Evolutionary conservation across 192 early-diverging fungal genomes (phyloP), one percentile per base, ranked within the genome.

Genomic region (Backusella mclennaniae): DNA sequence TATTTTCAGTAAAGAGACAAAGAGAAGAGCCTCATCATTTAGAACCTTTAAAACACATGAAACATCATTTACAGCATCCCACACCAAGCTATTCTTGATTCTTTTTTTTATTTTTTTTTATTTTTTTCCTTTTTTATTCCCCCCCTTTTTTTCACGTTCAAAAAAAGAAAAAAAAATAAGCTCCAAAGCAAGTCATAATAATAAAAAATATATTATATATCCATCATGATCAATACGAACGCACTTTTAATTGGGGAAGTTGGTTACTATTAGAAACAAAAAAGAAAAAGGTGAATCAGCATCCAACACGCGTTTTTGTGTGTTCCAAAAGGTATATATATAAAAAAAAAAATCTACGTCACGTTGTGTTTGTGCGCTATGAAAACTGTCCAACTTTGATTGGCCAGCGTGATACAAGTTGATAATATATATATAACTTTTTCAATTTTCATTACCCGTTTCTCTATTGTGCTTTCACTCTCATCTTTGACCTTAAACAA

Each of bases 41-140:
- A 35, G 33, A 36, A 17, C 35, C 73, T 63, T 42, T 38, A 39
- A 69, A 69, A 21, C 68, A 74, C 35, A n/a, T 56, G 39, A 74
- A 59, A 41, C 73, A 74, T 23, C 53, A 39, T 19, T 56, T 63
- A 11, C 56, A 63, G 56, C 56, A 63, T 29, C 56, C 56, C 14
- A 63, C 56, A 12, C 26, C 56, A 63, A 63, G 56, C 21, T 63
- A 63, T 63, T 26, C 56, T 63, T 63, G 56, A 63, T 63, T n/a
- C n/a, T 26, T 29, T 12, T 26, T 63, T 29, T 63, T 12, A 2
- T 33, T 33, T 33, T 63, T 23, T 21, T 56, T 56, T 21, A 56
- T 56, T n/a, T n/a, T 26, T 59, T 12, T 14, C 26, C 26, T 59
- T 26, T 59, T 59, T 15, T 44, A 15, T 44, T 63, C 38, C 38